Percentiles rank a stretch among this genome's conserved stretches.
These are phyloP conservation scores for Asterella californica DNA, from an alignment of 225 moss, liverwort and hornwort species.

Conservation along the genomic window DNA sequence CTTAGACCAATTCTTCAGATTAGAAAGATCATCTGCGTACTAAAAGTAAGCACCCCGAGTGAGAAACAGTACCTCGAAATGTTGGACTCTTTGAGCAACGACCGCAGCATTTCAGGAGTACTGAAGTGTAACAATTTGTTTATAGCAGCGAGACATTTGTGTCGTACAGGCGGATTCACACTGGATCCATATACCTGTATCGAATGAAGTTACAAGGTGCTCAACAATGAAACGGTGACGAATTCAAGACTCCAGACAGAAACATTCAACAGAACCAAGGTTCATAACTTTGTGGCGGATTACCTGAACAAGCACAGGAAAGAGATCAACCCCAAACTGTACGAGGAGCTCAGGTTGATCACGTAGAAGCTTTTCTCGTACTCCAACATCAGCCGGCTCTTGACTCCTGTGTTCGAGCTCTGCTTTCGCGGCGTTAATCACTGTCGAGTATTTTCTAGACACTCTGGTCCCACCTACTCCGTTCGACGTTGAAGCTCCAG, in stretches of 20 bases:
- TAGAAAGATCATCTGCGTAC: background rate
- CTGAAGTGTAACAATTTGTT: conserved; percentile 91
- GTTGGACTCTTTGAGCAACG: conserved; percentile 79
- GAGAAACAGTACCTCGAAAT: conserved; percentile 72
- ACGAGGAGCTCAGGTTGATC: conserved; percentile 86
- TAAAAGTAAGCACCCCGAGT: background rate
- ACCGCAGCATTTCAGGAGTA: conserved; percentile 88
- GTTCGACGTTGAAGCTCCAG: conserved; percentile 53
- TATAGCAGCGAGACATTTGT: conserved; percentile 93
- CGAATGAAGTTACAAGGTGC: background rate
- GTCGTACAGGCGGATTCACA: conserved; percentile 94
- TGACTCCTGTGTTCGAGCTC: conserved; percentile 47
- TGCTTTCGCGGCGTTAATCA: conserved; percentile 49
- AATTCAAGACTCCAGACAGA: background rate
- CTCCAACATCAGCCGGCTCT: conserved; percentile 44
- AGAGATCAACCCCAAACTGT: conserved; percentile 86
- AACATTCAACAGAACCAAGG: conserved; percentile 1
- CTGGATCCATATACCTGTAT: conserved; percentile 93
- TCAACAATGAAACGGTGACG: conserved; percentile 3
- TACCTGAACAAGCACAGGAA: conserved; percentile 94
- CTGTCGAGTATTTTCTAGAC: conserved; percentile 64
- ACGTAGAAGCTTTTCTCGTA: conserved; percentile 70
- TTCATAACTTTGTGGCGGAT: background rate
- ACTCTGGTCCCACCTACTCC: conserved; percentile 51
- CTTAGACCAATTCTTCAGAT: background rate